Base-by-base conservation (phyloP, 768 basidiomycete species). In the Psilocybe azurescens region DNA sequence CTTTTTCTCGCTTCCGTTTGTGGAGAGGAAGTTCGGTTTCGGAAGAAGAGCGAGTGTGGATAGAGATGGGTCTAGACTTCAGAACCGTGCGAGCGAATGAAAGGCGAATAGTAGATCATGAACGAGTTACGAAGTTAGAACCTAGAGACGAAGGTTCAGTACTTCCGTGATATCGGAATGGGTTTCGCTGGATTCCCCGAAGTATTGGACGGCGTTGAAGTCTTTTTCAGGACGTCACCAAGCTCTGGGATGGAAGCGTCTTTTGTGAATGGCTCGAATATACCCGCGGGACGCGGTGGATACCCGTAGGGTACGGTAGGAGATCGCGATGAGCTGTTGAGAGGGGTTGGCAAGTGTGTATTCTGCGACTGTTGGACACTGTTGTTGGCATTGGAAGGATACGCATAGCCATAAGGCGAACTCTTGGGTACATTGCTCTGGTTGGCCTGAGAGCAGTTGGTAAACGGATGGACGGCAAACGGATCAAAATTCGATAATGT, bases 391-490 rank as follows among this genome's bases (percentile, higher is more conserved):
- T 63, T 62, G 30, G 56, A 56, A 29, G 49, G 53, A 62, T 67
- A 62, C 1, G 66, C 57, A 36, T 65, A 62, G 11, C 61, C 64
- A 59, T 67, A 67, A 3, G 47, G 30, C 20, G 51, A 33, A 48
- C 56, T 58, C 14, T 47, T 16, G 28, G 49, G 32, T 33, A 38
- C 30, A 62, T 48, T 57, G 39, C 32, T 59, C 39, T 64, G 61
- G 38, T 64, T 60, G 13, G 62, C 69, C 32, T 63, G 62, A 41
- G 70, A 68, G 64, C 70, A 71, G 58, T 72, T 75, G 47, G 74
- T 75, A 62, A 75, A 75, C 9, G 74, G 66, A 51, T 75, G 74
- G 5, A 67, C 69, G 2, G 69, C 70, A 61, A 74, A 73, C 39
- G 74, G 74, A 56, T 75, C 70, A 55, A 75, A 75, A n/a, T 68